Evolutionary conservation across 1,284 basidiomycete species (phyloP).

Genomic region (Pisolithus thermaeus): DNA sequence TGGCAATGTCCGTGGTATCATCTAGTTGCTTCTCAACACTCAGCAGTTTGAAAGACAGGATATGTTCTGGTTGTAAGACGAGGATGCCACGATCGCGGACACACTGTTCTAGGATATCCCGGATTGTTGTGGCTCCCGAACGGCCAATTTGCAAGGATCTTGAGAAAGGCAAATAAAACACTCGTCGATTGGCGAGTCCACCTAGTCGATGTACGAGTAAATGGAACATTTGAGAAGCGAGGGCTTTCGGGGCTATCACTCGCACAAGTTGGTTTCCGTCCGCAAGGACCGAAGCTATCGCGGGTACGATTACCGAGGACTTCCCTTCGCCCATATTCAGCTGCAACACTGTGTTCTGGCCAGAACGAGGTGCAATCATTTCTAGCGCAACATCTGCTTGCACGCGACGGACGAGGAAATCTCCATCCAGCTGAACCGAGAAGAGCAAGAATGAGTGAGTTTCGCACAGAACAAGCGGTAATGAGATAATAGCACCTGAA

Average conservation of each 20-base stretch:
- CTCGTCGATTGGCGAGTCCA: slow-evolving; percentile 38
- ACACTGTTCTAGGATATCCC: too few relatives aligned
- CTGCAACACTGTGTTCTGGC: slow-evolving; percentile 38
- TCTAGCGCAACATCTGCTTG: slow-evolving; percentile 38
- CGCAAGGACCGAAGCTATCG: slow-evolving; percentile 35
- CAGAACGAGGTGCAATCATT: slow-evolving; percentile 41
- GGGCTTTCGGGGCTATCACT: slow-evolving; percentile 42
- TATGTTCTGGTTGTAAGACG: slow-evolving; percentile 47
- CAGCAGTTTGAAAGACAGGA: slow-evolving; percentile 46
- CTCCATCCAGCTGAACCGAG: slow-evolving; percentile 34
- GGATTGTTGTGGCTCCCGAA: too few relatives aligned
- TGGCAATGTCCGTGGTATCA: background rate
- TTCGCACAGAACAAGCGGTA: background rate
- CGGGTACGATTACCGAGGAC: slow-evolving; percentile 47
- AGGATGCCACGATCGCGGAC: slow-evolving; percentile 34
- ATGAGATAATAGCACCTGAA: slow-evolving; percentile 31
- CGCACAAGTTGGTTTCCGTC: slow-evolving; percentile 39
- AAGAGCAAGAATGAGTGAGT: background rate
- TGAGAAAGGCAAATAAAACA: slow-evolving; percentile 30
- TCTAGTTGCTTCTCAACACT: slow-evolving; percentile 30
- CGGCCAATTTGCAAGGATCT: too few relatives aligned
- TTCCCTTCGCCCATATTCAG: slow-evolving; percentile 61
- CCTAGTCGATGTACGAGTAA: slow-evolving; percentile 38
- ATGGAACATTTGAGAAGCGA: slow-evolving; percentile 43
- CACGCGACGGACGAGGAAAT: slow-evolving; percentile 36